Conservation (phyloP, 2,329 filamentous ascomycete species). For the Incumbomyces lentus region DNA sequence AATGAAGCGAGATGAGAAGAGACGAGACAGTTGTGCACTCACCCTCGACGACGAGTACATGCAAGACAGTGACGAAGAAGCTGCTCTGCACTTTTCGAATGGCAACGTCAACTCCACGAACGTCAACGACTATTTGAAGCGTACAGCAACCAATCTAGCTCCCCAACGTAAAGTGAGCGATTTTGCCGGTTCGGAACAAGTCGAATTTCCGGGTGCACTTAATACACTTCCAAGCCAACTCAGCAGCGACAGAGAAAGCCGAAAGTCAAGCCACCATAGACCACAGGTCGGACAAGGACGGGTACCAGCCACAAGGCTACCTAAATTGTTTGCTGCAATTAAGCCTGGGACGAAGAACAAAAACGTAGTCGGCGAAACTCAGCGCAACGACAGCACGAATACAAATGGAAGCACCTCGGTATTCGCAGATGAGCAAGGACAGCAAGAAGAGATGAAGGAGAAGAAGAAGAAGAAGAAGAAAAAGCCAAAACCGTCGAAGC, state of each 20-base stretch:
- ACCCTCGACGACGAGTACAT: conserved; percentile 6
- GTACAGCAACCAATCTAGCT: background rate
- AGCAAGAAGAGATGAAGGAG: background rate
- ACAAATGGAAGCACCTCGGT: background rate
- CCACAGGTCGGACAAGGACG: conserved; percentile 3
- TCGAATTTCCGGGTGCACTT: conserved; percentile 4
- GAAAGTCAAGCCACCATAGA: background rate
- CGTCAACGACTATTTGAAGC: background rate
- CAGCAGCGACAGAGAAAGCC: conserved; percentile 4
- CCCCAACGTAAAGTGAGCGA: background rate
- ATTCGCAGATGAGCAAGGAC: background rate
- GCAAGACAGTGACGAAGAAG: conserved; percentile 5
- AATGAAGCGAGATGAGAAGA: conserved; percentile 17
- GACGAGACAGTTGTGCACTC: conserved; percentile 15
- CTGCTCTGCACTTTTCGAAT: background rate
- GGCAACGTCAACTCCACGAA: background rate
- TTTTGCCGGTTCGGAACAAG: background rate
- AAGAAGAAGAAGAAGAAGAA: background rate
- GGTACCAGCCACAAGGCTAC: background rate
- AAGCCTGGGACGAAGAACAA: conserved; percentile 5
- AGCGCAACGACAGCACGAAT: background rate
- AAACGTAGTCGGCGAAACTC: background rate
- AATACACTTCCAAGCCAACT: conserved; percentile 3
- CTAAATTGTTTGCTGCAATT: conserved; percentile 6
- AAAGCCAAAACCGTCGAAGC: background rate